phyloP scores from a whole-genome alignment of 2,329 filamentous ascomycete genomes.

The Penicillium palitans region DNA sequence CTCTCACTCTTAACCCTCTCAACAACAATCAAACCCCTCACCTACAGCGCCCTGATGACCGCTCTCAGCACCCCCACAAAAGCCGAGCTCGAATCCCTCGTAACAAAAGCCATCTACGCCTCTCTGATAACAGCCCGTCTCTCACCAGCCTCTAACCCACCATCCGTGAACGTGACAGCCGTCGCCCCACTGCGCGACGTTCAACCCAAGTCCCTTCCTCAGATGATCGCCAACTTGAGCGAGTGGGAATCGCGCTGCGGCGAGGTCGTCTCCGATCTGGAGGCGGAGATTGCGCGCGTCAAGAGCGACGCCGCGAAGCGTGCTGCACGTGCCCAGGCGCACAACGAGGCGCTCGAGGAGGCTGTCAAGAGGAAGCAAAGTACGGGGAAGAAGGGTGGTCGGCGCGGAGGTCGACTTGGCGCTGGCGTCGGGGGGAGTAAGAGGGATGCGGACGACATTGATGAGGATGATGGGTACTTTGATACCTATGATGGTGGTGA shows the following conservation, averaged over 20 bases:
- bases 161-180: conserved; percentile 73
- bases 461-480: conserved; percentile 42
- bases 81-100: conserved; percentile 77
- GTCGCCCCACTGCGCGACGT: conserved; percentile 86
- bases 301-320: conserved; percentile 58
- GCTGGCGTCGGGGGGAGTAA: conserved; percentile 37
- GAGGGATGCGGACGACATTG: conserved; percentile 43
- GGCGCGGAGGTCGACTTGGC: conserved; percentile 14
- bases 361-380: conserved; percentile 46
- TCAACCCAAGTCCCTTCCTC: conserved; percentile 67
- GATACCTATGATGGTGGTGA: conserved; percentile 30
- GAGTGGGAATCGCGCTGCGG: conserved; percentile 80
- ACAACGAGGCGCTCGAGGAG: conserved; percentile 52
- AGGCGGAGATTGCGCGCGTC: conserved; percentile 70
- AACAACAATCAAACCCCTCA: conserved; percentile 65
- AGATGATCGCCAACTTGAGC: conserved; percentile 66
- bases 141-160: conserved; percentile 78
- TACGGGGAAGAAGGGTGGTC: conserved; percentile 21
- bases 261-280: conserved; percentile 70
- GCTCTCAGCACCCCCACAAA: conserved; percentile 66
- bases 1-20: conserved; percentile 84
- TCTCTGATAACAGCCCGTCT: conserved; percentile 80
- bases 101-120: conserved; percentile 84
- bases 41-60: conserved; percentile 67
- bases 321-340: conserved; percentile 52